Conservation (phyloP, 2,329 filamentous ascomycete genomes). For the Blastomyces parvus region DNA sequence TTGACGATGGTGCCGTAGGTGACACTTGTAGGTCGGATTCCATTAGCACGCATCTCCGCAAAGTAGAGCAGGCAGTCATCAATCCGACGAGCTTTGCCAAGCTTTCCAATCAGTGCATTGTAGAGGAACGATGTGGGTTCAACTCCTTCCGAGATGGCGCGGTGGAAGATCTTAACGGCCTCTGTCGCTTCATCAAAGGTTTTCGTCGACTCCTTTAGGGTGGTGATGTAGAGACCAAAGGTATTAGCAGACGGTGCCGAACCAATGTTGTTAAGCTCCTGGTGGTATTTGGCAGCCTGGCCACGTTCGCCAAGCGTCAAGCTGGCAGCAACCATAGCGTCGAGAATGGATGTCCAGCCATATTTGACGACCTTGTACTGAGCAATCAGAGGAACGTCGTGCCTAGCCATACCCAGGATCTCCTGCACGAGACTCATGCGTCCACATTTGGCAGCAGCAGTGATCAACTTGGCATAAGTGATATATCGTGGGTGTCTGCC, state of each 20-base stretch:
- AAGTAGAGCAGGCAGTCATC: slow-evolving; percentile 98
- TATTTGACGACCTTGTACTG: slow-evolving; percentile 84
- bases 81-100: slow-evolving; percentile 93
- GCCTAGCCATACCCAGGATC: slow-evolving; percentile 77
- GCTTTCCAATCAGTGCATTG: slow-evolving; percentile 95
- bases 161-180: slow-evolving; percentile 93
- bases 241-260: slow-evolving; percentile 92
- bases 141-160: slow-evolving; percentile 85
- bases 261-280: slow-evolving; percentile 84
- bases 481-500: slow-evolving; percentile 91
- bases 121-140: slow-evolving; percentile 95
- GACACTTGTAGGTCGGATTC: slow-evolving; percentile 90
- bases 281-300: slow-evolving; percentile 76
- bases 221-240: slow-evolving; percentile 98
- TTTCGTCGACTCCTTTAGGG: slow-evolving; percentile 90
- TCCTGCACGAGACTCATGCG: slow-evolving; percentile 76
- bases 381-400: slow-evolving; percentile 73
- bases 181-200: slow-evolving; percentile 97
- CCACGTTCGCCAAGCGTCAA: slow-evolving; percentile 71
- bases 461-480: slow-evolving; percentile 92
- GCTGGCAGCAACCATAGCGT: slow-evolving; percentile 91
- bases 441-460: slow-evolving; percentile 73
- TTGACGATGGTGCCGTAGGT: slow-evolving; percentile 99
- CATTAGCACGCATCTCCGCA: slow-evolving; percentile 86
- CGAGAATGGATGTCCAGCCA: slow-evolving; percentile 91